A percentile compares a stretch with the other conserved stretches of the same genome.
These are phyloP conservation scores for Xanthoceras sorbifolium DNA, from an alignment of 345 rosid genomes.

Conservation along the genomic window DNA sequence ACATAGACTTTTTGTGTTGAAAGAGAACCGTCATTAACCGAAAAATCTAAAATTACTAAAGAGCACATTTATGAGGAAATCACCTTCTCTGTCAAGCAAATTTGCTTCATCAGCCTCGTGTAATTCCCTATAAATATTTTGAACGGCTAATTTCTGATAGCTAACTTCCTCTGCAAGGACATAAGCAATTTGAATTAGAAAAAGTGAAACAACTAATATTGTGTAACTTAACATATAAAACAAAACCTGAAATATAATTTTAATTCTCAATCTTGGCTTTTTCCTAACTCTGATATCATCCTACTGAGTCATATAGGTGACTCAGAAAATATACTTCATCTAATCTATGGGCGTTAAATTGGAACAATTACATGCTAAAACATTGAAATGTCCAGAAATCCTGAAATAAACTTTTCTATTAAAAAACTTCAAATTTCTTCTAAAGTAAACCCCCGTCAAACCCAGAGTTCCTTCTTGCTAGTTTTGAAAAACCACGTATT, in stretches of 20 bases:
- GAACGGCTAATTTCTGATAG: constrained; percentile 40
- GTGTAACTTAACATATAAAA: background rate
- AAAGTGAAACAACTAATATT: background rate
- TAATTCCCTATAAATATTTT: constrained; percentile 44
- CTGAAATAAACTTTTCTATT: background rate
- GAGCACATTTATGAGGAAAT: constrained; percentile 5
- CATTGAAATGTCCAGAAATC: background rate
- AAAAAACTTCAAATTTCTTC: no score
- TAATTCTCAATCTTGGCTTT: background rate
- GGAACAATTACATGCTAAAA: background rate
- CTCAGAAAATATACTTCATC: background rate
- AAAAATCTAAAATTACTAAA: constrained; percentile 6
- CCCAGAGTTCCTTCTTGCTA: background rate
- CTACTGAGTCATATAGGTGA: background rate
- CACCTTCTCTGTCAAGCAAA: constrained; percentile 72
- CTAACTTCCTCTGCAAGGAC: constrained; percentile 45
- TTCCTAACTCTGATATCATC: background rate
- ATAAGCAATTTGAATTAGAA: background rate
- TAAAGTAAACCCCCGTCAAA: no score
- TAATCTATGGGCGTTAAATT: background rate
- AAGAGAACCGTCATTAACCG: constrained; percentile 14
- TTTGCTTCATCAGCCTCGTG: constrained; percentile 59
- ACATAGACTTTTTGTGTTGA: background rate
- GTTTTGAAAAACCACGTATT: background rate
- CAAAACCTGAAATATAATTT: background rate